These are phyloP conservation scores for Fallopia convolvulus DNA, from an alignment of 148 eudicot species.

Conservation along the genomic window DNA sequence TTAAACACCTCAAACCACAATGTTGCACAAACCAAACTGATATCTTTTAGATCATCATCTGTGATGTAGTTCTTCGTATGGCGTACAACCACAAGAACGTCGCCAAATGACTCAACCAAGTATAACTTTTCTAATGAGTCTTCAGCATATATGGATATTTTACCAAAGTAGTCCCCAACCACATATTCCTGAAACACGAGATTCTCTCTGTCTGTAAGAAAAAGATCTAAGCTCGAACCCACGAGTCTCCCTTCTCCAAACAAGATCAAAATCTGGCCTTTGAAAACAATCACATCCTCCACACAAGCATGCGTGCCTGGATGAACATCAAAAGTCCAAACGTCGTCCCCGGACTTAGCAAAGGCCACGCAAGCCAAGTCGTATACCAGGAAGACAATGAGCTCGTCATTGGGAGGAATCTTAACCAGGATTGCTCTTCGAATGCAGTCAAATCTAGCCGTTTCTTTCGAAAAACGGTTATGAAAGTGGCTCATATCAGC, in stretches of 20 bases:
- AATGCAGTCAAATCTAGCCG: neutral
- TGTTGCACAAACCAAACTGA: too few species aligned
- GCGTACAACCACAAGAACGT: neutral
- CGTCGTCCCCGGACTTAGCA: neutral
- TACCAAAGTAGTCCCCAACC: neutral
- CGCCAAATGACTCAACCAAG: neutral
- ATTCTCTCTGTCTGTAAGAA: neutral
- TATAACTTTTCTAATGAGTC: neutral
- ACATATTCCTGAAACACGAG: neutral
- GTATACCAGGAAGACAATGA: neutral
- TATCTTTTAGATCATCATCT: too few species aligned
- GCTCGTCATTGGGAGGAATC: neutral
- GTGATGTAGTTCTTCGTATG: neutral
- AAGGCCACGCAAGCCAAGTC: neutral
- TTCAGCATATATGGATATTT: neutral
- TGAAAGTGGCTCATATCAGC: too few species aligned
- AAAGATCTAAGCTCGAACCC: neutral
- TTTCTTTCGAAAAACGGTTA: too few species aligned
- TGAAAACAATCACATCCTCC: neutral
- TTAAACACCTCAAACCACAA: too few species aligned
- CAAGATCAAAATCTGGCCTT: neutral
- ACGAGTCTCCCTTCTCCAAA: neutral
- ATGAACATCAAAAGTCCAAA: neutral
- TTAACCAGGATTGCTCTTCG: neutral
- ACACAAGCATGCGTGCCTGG: neutral